Evolutionary conservation across 2,329 filamentous ascomycete species (phyloP).

Genomic region (Penicillium italicum): DNA sequence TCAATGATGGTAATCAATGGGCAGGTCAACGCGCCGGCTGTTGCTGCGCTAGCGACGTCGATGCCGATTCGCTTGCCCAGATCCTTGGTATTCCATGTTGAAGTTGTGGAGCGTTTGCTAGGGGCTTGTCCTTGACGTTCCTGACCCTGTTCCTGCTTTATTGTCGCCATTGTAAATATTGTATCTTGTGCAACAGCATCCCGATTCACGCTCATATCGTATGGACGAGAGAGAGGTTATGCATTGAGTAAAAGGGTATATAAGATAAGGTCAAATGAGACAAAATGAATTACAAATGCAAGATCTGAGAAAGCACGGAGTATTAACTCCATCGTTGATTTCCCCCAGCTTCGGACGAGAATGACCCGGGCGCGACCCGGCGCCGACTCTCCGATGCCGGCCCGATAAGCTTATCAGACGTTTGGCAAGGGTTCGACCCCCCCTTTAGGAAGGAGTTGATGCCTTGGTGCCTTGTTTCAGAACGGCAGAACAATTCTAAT

Average conservation of each 20-base stretch:
- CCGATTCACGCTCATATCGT: slow-evolving; percentile 27
- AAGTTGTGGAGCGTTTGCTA: slow-evolving; percentile 5
- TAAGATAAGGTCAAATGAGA: slow-evolving; percentile 12
- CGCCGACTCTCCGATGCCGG: slow-evolving; percentile 30
- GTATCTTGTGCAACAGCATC: slow-evolving; percentile 27
- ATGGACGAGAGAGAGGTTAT: not conserved
- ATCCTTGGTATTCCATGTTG: slow-evolving; percentile 71
- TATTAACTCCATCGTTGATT: not conserved
- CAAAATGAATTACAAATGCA: slow-evolving; percentile 17
- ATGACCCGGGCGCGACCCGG: slow-evolving; percentile 22
- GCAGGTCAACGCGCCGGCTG: slow-evolving; percentile 72
- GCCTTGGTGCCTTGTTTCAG: too few species aligned
- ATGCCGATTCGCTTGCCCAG: slow-evolving; percentile 63
- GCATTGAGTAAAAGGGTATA: not conserved
- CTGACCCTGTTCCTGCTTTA: slow-evolving; percentile 13
- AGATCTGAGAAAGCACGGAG: not conserved
- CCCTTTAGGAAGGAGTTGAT: too few species aligned
- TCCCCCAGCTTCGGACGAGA: slow-evolving; percentile 24
- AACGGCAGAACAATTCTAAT: too few species aligned
- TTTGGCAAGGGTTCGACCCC: too few species aligned
- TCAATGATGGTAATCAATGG: slow-evolving; percentile 86
- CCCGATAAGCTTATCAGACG: slow-evolving; percentile 15
- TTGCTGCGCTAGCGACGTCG: slow-evolving; percentile 66
- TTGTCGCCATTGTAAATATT: slow-evolving; percentile 22
- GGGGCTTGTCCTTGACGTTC: slow-evolving; percentile 11